Conservation (phyloP, 148 eudicot species). For the Selenicereus undatus region DNA sequence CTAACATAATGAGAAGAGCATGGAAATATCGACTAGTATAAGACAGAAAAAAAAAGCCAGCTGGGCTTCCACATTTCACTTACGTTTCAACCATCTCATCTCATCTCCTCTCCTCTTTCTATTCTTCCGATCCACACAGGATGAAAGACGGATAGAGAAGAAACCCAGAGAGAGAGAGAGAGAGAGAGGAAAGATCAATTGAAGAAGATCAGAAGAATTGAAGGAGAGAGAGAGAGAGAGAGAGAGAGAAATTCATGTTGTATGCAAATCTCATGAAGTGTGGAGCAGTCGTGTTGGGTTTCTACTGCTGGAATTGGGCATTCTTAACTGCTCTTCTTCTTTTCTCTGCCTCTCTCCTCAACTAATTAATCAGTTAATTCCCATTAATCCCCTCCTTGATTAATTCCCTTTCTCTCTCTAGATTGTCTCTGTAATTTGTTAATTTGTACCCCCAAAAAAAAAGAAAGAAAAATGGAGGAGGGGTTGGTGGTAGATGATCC, state of each 20-base stretch:
- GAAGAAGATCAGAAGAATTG: neutral
- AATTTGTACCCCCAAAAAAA: neutral
- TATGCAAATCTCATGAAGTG: constrained; percentile 77
- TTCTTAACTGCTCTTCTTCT: constrained; percentile 89
- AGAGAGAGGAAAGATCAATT: neutral
- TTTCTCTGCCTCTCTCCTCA: constrained; percentile 34
- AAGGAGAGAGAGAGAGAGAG: too few species aligned
- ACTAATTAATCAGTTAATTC: too few species aligned
- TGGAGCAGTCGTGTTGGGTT: constrained; percentile 73
- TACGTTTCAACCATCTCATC: constrained; percentile 19
- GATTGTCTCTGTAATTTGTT: neutral
- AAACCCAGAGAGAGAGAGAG: neutral
- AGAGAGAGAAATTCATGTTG: constrained; percentile 11
- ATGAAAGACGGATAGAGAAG: neutral
- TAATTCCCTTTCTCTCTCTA: neutral
- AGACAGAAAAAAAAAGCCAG: neutral
- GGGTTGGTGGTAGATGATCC: neutral
- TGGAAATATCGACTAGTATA: neutral
- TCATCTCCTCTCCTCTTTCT: constrained; percentile 9
- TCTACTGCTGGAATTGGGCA: constrained; percentile 86
- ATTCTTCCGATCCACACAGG: constrained; percentile 13
- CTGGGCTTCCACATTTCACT: constrained; percentile 4
- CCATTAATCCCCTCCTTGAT: neutral
- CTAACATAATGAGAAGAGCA: neutral
- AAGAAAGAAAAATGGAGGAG: neutral